These are phyloP conservation scores for Agaricus subrufescens DNA, from an alignment of 768 basidiomycete genomes.

Conservation along the genomic window DNA sequence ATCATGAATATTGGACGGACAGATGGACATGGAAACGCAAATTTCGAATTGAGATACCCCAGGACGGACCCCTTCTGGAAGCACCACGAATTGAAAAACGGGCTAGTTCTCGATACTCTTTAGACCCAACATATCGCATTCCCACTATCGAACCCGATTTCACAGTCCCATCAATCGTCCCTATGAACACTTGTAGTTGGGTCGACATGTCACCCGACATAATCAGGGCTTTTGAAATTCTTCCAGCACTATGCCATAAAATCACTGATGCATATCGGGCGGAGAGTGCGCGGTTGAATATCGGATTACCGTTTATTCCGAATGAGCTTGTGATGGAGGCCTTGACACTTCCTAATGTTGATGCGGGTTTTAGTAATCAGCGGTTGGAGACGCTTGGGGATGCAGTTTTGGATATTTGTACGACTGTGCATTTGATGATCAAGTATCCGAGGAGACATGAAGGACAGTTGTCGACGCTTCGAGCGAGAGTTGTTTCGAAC, in stretches of 20 bases:
- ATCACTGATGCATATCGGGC: conserved; percentile 64
- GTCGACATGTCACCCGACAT: conserved; percentile 48
- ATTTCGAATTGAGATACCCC: conserved; percentile 38
- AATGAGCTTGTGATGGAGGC: conserved; percentile 65
- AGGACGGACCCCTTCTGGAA: conserved; percentile 62
- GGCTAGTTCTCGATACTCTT: conserved; percentile 32
- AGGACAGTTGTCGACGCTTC: conserved; percentile 69
- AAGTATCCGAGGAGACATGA: conserved; percentile 75
- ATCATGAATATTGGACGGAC: conserved; percentile 53
- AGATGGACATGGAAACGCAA: conserved; percentile 53
- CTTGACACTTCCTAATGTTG: conserved; percentile 65
- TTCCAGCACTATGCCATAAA: conserved; percentile 66
- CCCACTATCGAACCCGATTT: conserved; percentile 1
- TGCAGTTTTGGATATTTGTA: conserved; percentile 71
- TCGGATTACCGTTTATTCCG: conserved; percentile 57
- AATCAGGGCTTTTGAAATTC: conserved; percentile 45
- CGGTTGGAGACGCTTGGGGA: conserved; percentile 87
- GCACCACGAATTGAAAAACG: conserved; percentile 36
- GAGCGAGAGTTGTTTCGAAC: conserved; percentile 66
- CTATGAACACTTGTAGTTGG: conserved; percentile 47
- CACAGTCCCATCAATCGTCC: conserved; percentile 20
- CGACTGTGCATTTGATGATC: conserved; percentile 74
- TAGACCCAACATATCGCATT: conserved; percentile 13
- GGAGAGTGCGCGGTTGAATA: conserved; percentile 40
- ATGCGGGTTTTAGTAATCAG: conserved; percentile 72